Evolutionary conservation across 345 rosid genomes (phyloP), one percentile per base, ranked within the genome.

Genomic region (Linum lewisii): DNA sequence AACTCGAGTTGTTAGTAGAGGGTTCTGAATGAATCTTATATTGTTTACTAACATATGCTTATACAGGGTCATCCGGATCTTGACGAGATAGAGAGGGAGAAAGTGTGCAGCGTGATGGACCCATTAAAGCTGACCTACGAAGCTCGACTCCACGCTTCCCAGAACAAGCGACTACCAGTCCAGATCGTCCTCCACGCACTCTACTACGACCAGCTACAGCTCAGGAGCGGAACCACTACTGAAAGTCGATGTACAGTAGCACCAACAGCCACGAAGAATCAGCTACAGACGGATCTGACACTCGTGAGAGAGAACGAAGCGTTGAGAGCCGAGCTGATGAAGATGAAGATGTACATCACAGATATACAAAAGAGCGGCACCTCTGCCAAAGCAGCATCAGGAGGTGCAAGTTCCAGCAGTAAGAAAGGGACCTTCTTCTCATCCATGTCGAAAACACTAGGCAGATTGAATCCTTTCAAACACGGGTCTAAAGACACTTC

Each of bases 61-160:
- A 5, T 54, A 49, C 72, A 85, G 92, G 65, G 75, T 21, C 99
- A 93, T 71, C 86, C 91, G 10, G 82, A 79, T 72, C 84, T 93
- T 0, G 99, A 93, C 21, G 99, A 93, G 79, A 87, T 93, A 0
- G 97, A 82, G 55, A 64, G 95, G 42, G 99, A 93, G 74, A 93
- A 93, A 68, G 83, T 78, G 0, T 93, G 99, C 66, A 85, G 97
- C 68, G 79, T 81, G 36, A 83, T 93, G 95, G 99, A 93, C 21
- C 80, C 97, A 8, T 61, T 93, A 44, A 93, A 86, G 67, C 80
- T 93, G 5, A 84, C 99, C 3, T 75, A 83, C 66, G 94, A 88
- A 62, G 99, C 99, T 15, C 80, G 99, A 66, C 77, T 89, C n/a
- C 99, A 93, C 58, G 99, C 99, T 22, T 86, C 99, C 13, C 87